Evolutionary conservation across 768 basidiomycete species (phyloP).

Genomic region (Suillus lakei): DNA sequence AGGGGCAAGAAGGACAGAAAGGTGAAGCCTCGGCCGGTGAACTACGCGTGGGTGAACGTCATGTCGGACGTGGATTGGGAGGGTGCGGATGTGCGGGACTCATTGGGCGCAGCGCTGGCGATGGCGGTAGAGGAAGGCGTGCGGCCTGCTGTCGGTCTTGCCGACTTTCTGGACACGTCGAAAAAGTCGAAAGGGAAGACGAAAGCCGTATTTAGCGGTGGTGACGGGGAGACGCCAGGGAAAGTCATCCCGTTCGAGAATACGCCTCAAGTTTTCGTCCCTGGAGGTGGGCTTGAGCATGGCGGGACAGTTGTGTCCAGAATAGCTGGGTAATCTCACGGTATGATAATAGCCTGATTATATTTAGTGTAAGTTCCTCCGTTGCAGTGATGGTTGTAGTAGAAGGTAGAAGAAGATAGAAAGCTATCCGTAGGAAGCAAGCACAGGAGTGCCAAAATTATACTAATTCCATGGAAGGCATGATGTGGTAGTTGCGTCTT

Average conservation of each 20-base stretch:
- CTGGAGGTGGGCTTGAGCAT: slow-evolving; percentile 32
- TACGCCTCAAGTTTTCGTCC: slow-evolving; percentile 36
- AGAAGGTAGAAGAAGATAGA: no score
- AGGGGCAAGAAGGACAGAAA: slow-evolving; percentile 37
- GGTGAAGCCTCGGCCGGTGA: slow-evolving; percentile 49
- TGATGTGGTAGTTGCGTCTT: no score
- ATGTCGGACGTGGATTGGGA: slow-evolving; percentile 86
- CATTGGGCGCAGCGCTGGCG: slow-evolving; percentile 44
- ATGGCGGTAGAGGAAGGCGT: slow-evolving; percentile 41
- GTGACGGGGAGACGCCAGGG: slow-evolving; percentile 22
- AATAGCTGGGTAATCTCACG: slow-evolving; percentile 32
- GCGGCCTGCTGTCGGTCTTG: slow-evolving; percentile 27
- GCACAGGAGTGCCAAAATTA: no score
- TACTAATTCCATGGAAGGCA: no score
- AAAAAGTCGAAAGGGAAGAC: slow-evolving; percentile 34
- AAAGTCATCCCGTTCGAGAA: slow-evolving; percentile 41
- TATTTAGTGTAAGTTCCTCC: no score
- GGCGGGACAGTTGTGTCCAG: slow-evolving; percentile 43
- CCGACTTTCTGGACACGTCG: slow-evolving; percentile 25
- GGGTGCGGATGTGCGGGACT: slow-evolving; percentile 71
- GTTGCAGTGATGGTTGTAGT: no score
- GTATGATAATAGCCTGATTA: no score
- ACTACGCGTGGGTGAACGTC: slow-evolving; percentile 83
- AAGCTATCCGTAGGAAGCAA: no score
- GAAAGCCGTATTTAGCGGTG: slow-evolving; percentile 15